Evolutionary conservation across 2,329 filamentous ascomycete species (phyloP).

Genomic region (Cryphonectria nitschkei): DNA sequence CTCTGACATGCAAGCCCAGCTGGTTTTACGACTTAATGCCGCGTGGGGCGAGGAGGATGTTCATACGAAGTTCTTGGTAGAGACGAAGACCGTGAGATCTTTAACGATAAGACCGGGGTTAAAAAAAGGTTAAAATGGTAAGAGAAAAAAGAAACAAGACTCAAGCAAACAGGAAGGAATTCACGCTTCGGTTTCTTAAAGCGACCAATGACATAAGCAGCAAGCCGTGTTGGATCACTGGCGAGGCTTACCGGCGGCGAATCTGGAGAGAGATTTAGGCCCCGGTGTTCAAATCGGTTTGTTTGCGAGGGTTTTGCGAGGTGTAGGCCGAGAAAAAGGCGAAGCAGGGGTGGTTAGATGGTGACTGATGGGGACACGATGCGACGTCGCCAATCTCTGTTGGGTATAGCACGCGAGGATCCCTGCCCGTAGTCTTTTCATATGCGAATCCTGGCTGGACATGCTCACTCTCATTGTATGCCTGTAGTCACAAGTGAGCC

Average conservation of each 20-base stretch:
- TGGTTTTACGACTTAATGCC: background rate
- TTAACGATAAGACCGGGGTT: background rate
- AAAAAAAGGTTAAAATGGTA: background rate
- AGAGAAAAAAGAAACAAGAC: background rate
- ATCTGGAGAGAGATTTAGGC: background rate
- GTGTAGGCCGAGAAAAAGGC: background rate
- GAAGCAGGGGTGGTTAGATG: background rate
- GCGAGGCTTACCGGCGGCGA: background rate
- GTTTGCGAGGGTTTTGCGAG: background rate
- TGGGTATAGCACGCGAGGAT: slow-evolving; percentile 7
- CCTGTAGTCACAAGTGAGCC: slow-evolving; percentile 4
- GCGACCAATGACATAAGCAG: background rate
- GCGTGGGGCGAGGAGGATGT: background rate
- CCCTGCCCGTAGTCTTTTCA: background rate
- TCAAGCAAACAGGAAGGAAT: background rate
- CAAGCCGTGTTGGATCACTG: background rate
- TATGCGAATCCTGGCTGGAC: background rate
- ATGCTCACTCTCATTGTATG: background rate
- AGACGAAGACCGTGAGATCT: background rate
- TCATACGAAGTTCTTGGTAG: no score
- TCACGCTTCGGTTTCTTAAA: background rate
- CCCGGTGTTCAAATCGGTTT: background rate
- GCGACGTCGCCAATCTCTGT: background rate
- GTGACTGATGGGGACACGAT: background rate
- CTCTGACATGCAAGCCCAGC: background rate